phyloP scores from a whole-genome alignment of 176 grass and related monocot genomes.

The Chrysopogon serrulatus region DNA sequence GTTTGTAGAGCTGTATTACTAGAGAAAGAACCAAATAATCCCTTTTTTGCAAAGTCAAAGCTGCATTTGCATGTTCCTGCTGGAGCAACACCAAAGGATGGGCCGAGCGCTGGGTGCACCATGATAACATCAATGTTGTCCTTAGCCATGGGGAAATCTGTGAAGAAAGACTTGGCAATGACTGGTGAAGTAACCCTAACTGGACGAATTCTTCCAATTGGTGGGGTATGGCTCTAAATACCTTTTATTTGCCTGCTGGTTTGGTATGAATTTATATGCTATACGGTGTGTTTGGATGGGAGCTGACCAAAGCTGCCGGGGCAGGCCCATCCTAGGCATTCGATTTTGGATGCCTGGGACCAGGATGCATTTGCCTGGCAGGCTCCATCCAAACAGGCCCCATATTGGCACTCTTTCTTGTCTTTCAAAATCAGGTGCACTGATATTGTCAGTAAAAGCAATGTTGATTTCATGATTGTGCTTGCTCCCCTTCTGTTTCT shows the following conservation, averaged over 20 bases:
- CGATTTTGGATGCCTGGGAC: too few species aligned
- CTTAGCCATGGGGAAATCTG: conserved; percentile 74
- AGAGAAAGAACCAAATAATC: conserved; percentile 61
- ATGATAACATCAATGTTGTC: conserved; percentile 96
- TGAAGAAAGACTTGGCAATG: conserved; percentile 86
- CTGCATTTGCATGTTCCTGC: conserved; percentile 91
- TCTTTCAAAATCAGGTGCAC: not conserved
- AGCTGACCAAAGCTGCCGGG: too few species aligned
- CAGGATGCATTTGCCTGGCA: too few species aligned
- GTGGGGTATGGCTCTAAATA: conserved; percentile 45
- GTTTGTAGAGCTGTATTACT: conserved; percentile 77
- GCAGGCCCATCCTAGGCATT: too few species aligned
- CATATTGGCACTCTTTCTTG: not conserved
- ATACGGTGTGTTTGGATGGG: not conserved
- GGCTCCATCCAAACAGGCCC: too few species aligned
- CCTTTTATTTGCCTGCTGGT: not conserved
- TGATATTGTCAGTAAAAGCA: not conserved
- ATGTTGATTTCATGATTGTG: not conserved
- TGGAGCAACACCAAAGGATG: conserved; percentile 93
- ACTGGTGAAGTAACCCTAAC: conserved; percentile 94
- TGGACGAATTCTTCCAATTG: conserved; percentile 71
- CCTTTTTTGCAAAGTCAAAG: conserved; percentile 78
- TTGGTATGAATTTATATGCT: conserved; percentile 9
- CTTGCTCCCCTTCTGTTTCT: not conserved
- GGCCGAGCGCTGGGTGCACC: conserved; percentile 82